Evolutionary conservation across 2,329 filamentous ascomycete genomes (phyloP), one percentile per base, ranked within the genome.

Genomic region (Pseudopyricularia javanii): DNA sequence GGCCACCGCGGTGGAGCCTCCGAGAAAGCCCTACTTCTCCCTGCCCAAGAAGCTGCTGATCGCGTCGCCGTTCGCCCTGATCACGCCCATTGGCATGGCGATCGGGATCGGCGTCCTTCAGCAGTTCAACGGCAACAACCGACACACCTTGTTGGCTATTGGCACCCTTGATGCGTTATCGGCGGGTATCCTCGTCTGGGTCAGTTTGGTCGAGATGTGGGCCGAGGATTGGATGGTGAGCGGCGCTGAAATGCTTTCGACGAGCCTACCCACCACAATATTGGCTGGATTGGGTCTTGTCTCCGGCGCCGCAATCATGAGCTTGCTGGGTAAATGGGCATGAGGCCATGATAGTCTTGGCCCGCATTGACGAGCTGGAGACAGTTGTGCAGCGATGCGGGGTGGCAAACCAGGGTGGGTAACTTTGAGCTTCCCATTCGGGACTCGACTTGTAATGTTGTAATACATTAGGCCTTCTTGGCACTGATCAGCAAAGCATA

Each of bases 121-220:
- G 35, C 64, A 72, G 8, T 90, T 89, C 68, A 90, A 91, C 59
- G 86, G 85, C 4, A 88, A 86, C 59, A 78, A 87, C 58, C 76
- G 73, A 3, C 72, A 74, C 2, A 90, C 86, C 0, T 72, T 89
- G 40, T 66, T 90, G 45, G 82, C 85, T 2, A 80, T 90, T 34
- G 86, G 85, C 0, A 88, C 85, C 0, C 71, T 91, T 1, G 82
- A 91, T 64, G 83, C 86, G 6, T 62, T 90, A 9, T 86, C 81
- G 1, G 85, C 86, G 0, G 86, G 86, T 28, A 87, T 91, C 47
- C 71, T 91, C 32, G 70, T 86, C n/a, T 91, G 86, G 85, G 85
- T 90, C 2, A 84, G 85, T 2, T 67, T 90, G 1, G 85, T 90
- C 0, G 86, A 90, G 68, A 89, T 91, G 85, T 83, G 83, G 79